Evolutionary conservation across 2,329 filamentous ascomycete species (phyloP).

Genomic region (Arthrobotrys megalospora): DNA sequence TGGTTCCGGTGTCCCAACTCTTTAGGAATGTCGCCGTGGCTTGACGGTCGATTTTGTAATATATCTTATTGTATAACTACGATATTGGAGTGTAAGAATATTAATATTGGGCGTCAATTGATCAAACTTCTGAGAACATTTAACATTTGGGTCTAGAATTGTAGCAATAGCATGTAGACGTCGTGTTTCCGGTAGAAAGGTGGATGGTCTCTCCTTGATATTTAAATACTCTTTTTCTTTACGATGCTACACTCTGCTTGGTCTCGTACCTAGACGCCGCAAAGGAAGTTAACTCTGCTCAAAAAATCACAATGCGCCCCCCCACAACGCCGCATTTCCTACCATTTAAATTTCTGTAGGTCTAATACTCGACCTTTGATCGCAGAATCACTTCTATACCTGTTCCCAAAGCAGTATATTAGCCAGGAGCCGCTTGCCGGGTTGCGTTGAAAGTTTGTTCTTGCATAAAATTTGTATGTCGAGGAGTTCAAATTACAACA

Average conservation of each 20-base stretch:
- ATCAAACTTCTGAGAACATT: conserved; percentile 1
- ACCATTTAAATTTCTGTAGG: too few relatives aligned
- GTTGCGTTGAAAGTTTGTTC: conserved; percentile 37
- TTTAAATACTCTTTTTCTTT: too few relatives aligned
- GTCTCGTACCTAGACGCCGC: too few relatives aligned
- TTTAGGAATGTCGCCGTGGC: conserved; percentile 65
- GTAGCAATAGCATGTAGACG: too few relatives aligned
- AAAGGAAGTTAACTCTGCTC: too few relatives aligned
- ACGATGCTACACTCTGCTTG: too few relatives aligned
- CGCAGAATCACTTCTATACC: neutral
- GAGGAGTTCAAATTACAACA: conserved; percentile 27
- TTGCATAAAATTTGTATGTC: conserved; percentile 38
- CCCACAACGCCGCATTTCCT: too few relatives aligned
- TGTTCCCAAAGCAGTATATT: neutral
- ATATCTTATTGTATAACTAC: conserved; percentile 19
- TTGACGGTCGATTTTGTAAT: conserved; percentile 29
- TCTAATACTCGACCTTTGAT: too few relatives aligned
- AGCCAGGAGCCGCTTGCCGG: neutral
- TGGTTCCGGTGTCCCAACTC: conserved; percentile 67
- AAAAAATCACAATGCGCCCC: too few relatives aligned
- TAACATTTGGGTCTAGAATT: neutral
- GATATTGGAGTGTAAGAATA: conserved; percentile 36
- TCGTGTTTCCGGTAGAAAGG: too few relatives aligned
- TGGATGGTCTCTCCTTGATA: too few relatives aligned
- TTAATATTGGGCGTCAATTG: conserved; percentile 1